Conservation (phyloP, 495 filamentous ascomycete species). For the Neurospora discreta region DNA sequence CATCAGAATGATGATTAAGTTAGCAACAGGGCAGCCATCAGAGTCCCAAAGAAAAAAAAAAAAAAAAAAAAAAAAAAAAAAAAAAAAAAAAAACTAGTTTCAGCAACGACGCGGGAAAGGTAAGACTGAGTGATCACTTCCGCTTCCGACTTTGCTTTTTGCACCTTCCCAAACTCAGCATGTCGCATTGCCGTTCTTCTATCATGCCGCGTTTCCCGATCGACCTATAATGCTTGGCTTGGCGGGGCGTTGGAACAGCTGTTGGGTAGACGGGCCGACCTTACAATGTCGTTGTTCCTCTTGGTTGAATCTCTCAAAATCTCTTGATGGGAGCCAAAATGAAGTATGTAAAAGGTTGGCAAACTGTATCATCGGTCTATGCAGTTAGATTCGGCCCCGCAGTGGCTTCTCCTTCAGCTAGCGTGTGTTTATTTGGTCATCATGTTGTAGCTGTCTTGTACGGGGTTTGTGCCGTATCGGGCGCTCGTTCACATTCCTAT, state of each 20-base stretch:
- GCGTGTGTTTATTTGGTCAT: neutral
- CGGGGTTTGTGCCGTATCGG: no score
- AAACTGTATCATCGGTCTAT: neutral
- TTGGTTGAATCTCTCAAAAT: neutral
- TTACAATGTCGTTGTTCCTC: neutral
- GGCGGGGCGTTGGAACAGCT: neutral
- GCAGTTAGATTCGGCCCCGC: neutral
- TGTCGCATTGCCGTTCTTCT: neutral
- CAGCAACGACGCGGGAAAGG: neutral
- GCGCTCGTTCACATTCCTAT: neutral
- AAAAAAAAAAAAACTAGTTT: no score
- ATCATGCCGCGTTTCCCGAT: neutral
- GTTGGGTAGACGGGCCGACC: neutral
- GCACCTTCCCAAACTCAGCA: neutral
- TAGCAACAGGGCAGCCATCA: neutral
- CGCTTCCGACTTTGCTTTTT: neutral
- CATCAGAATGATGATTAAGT: neutral
- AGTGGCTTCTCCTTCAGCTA: neutral
- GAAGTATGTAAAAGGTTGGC: neutral
- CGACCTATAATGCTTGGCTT: neutral
- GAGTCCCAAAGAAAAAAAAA: no score
- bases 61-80: no score
- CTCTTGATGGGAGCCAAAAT: neutral
- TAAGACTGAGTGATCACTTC: neutral
- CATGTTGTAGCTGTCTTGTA: neutral